Percentiles rank a stretch among this genome's conserved stretches.
These are phyloP conservation scores for Erythrobasidium hasegawianum DNA, from an alignment of 1,284 basidiomycete genomes.

Conservation along the genomic window DNA sequence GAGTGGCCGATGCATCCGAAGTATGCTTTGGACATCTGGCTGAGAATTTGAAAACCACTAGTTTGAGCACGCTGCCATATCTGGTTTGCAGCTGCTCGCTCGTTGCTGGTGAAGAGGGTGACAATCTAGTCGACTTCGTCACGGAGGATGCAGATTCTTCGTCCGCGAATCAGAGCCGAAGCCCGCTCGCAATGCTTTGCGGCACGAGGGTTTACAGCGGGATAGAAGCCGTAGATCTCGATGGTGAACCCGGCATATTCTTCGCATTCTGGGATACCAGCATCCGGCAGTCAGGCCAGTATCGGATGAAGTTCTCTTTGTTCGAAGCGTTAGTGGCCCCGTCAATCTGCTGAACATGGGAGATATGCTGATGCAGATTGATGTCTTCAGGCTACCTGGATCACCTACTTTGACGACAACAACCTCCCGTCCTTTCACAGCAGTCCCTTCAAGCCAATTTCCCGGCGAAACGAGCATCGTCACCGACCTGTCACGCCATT, in stretches of 20 bases:
- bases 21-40: not conserved
- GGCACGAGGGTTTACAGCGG: conserved; percentile 78
- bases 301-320: conserved; percentile 68
- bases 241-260: conserved; percentile 68
- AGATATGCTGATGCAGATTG: not conserved
- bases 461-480: conserved; percentile 55
- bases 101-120: conserved; percentile 62
- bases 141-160: conserved; percentile 39
- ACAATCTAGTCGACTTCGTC: conserved; percentile 17
- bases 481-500: conserved; percentile 59
- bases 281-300: conserved; percentile 69
- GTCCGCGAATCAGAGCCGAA: conserved; percentile 42
- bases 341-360: not conserved
- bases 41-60: not conserved
- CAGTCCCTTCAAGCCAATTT: conserved; percentile 67
- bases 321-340: conserved; percentile 64
- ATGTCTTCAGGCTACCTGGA: conserved; percentile 22
- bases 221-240: conserved; percentile 63
- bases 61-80: conserved; percentile 36
- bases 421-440: conserved; percentile 69
- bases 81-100: conserved; percentile 41
- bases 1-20: not conserved
- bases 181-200: conserved; percentile 64
- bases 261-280: conserved; percentile 87
- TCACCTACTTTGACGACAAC: conserved; percentile 59